A percentile compares a stretch with the other conserved stretches of the same genome.
Evolutionary conservation across 1,139 yeast species (phyloP).

Genomic region (Pichia sp.): DNA sequence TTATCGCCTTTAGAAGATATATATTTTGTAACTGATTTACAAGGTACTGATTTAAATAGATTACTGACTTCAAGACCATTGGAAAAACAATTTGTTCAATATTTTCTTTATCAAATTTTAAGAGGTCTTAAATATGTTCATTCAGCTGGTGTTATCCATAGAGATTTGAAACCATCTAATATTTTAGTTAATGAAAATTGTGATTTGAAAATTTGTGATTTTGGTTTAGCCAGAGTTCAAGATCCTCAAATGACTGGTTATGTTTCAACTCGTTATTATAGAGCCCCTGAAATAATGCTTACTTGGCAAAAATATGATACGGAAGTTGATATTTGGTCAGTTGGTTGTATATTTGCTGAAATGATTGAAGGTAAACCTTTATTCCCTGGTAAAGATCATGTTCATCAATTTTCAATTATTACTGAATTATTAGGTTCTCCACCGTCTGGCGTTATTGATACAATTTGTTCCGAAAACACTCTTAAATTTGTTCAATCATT

Average conservation of each 20-base stretch:
- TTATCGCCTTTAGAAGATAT: conserved; percentile 94
- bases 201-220: conserved; percentile 93
- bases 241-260: conserved; percentile 99
- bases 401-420: conserved; percentile 93
- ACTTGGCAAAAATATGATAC: conserved; percentile 99
- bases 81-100: conserved; percentile 93
- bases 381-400: conserved; percentile 98
- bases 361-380: conserved; percentile 99
- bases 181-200: conserved; percentile 91
- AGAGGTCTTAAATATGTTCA: conserved; percentile 94
- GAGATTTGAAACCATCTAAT: conserved; percentile 91
- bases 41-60: conserved; percentile 94
- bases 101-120: conserved; percentile 87
- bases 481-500: conserved; percentile 87
- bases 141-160: conserved; percentile 93
- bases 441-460: conserved; percentile 90
- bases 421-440: conserved; percentile 96
- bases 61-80: conserved; percentile 86
- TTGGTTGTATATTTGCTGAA: conserved; percentile 98
- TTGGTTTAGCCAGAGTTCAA: conserved; percentile 93
- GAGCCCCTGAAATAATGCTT: conserved; percentile 98
- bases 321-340: conserved; percentile 99
- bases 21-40: conserved; percentile 91
- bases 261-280: conserved; percentile 90
- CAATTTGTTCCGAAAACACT: conserved; percentile 94